Percentiles rank a stretch among this genome's conserved stretches.
phyloP scores from a whole-genome alignment of 2,329 filamentous ascomycete genomes.

The Aspergillus japonicus region DNA sequence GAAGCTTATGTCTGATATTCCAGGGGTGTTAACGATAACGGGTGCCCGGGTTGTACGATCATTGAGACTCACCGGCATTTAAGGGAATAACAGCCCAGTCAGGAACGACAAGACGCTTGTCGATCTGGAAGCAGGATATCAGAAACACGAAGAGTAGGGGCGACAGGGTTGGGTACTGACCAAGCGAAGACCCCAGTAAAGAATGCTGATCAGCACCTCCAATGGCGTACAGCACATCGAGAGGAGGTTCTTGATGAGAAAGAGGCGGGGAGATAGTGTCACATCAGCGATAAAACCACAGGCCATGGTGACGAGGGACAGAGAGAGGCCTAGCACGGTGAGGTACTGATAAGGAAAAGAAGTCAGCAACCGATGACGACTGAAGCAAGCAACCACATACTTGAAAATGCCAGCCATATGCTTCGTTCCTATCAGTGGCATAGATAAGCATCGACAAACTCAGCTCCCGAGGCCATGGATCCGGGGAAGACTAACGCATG shows the following conservation, averaged over 20 bases:
- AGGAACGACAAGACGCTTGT: conserved; percentile 52
- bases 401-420: conserved; percentile 64
- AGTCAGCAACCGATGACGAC: neutral
- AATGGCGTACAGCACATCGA: conserved; percentile 59
- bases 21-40: conserved; percentile 17
- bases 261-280: conserved; percentile 52
- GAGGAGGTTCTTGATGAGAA: conserved; percentile 58
- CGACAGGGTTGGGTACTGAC: conserved; percentile 35
- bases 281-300: conserved; percentile 57
- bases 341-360: conserved; percentile 48
- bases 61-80: conserved; percentile 33
- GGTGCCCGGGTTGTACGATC: conserved; percentile 14
- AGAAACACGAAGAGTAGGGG: neutral
- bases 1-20: conserved; percentile 43
- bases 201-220: conserved; percentile 58
- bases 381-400: neutral
- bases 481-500: conserved; percentile 34
- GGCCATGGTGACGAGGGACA: conserved; percentile 56
- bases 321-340: conserved; percentile 60
- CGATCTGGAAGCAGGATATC: conserved; percentile 31
- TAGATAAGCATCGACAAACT: conserved; percentile 12
- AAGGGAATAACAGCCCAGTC: conserved; percentile 39
- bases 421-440: conserved; percentile 48
- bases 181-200: conserved; percentile 60
- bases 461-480: neutral